These are phyloP conservation scores for Russula foetens DNA, from an alignment of 768 basidiomycete genomes.

Conservation along the genomic window DNA sequence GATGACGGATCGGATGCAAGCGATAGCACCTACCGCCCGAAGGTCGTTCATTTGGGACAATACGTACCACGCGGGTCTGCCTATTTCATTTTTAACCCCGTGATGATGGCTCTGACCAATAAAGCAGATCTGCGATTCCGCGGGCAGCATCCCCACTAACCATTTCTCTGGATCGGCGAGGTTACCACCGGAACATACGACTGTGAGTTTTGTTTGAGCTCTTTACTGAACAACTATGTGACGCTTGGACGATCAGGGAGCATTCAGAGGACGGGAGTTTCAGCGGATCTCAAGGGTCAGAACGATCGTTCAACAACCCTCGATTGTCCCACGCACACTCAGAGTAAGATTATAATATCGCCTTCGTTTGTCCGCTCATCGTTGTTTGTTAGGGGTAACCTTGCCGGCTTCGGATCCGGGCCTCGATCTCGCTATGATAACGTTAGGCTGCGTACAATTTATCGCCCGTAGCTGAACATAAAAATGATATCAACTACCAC, in stretches of 20 bases:
- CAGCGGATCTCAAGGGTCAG: slow-evolving; percentile 7
- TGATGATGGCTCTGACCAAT: background rate
- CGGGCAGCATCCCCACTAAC: slow-evolving; percentile 12
- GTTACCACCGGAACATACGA: slow-evolving; percentile 7
- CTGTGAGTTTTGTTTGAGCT: background rate
- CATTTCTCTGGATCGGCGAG: slow-evolving; percentile 16
- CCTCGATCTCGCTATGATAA: background rate
- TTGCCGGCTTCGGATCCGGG: background rate
- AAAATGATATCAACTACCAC: background rate
- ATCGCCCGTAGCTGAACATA: background rate
- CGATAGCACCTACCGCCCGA: slow-evolving; percentile 13
- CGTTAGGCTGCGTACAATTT: slow-evolving; percentile 15
- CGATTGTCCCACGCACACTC: slow-evolving; percentile 1
- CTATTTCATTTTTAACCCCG: background rate
- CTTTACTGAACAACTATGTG: background rate
- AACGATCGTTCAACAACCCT: slow-evolving; percentile 4
- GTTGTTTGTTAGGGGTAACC: background rate
- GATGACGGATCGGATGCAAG: slow-evolving; percentile 9
- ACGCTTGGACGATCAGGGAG: slow-evolving; percentile 1
- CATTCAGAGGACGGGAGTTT: slow-evolving; percentile 11
- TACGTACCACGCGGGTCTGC: slow-evolving; percentile 7
- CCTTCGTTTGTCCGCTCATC: background rate
- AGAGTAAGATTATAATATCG: background rate
- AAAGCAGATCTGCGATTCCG: background rate
- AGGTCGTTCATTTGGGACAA: slow-evolving; percentile 19